A percentile compares a stretch with the other conserved stretches of the same genome.
These are phyloP conservation scores for Volvariella surrecta DNA, from an alignment of 1,284 basidiomycete species.

Conservation along the genomic window DNA sequence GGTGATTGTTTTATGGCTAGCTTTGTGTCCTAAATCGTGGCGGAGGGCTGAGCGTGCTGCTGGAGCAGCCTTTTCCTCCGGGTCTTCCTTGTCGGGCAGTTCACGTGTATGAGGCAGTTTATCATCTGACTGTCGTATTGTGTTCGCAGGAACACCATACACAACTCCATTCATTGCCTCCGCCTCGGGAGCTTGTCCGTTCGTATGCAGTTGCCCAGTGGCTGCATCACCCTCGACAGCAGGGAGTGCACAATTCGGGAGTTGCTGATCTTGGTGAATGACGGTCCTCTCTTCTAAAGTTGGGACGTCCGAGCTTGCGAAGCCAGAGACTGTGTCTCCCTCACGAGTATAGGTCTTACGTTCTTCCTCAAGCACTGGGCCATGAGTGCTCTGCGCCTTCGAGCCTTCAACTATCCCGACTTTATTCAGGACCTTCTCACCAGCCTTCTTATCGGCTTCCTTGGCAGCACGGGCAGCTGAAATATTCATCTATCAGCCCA, in stretches of 20 bases:
- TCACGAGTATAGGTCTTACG: constrained; percentile 45
- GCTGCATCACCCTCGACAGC: constrained; percentile 10
- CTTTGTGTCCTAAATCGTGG: constrained; percentile 29
- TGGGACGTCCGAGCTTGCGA: constrained; percentile 59
- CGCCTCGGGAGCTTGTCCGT: too few species aligned
- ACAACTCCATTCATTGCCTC: constrained; percentile 5
- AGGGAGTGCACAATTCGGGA: constrained; percentile 18
- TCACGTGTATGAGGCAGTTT: too few species aligned
- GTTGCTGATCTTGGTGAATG: constrained; percentile 24
- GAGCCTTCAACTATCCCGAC: not conserved
- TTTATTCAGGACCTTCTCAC: not conserved
- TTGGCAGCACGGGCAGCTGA: constrained; percentile 35
- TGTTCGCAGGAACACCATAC: not conserved
- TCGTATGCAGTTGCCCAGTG: constrained; percentile 4
- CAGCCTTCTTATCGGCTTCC: constrained; percentile 17
- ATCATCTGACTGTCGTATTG: too few species aligned
- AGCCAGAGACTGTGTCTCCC: constrained; percentile 45
- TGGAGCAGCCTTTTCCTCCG: constrained; percentile 38
- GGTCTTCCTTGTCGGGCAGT: too few species aligned
- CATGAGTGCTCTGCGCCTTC: too few species aligned
- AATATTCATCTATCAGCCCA: constrained; percentile 4
- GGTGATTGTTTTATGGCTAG: constrained; percentile 40
- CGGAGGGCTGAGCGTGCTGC: constrained; percentile 41
- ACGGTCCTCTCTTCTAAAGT: constrained; percentile 59
- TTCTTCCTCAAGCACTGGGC: constrained; percentile 35